phyloP scores from a whole-genome alignment of 129 eudicot genomes.

The Apium graveolens region DNA sequence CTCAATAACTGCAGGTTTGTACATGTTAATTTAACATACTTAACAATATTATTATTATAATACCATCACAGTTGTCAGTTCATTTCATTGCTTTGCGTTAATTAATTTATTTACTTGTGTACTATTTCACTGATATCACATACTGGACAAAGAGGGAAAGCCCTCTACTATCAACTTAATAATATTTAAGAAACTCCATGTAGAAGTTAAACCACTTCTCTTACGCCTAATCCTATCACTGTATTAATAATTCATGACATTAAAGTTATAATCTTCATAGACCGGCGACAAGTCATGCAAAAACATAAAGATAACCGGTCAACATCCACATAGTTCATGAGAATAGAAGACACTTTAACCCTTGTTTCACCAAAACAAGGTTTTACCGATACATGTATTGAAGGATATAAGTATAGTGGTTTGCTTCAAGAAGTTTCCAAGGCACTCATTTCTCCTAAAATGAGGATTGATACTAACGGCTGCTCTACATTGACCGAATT shows the following conservation, averaged over 20 bases:
- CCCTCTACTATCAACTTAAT: background rate
- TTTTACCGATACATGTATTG: background rate
- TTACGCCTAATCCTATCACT: background rate
- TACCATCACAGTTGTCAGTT: background rate
- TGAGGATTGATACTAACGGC: background rate
- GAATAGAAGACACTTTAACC: background rate
- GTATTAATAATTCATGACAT: background rate
- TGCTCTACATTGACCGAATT: background rate
- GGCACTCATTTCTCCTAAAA: background rate
- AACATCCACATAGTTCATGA: too few relatives aligned
- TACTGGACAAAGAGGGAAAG: background rate
- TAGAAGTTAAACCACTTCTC: background rate
- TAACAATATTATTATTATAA: background rate
- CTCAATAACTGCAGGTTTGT: background rate
- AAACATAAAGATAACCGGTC: background rate
- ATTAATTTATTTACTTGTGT: background rate
- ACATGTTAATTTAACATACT: background rate
- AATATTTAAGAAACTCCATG: background rate
- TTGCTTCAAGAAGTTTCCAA: background rate
- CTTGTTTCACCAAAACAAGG: background rate
- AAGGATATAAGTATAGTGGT: background rate
- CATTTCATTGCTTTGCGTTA: background rate
- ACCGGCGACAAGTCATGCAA: background rate
- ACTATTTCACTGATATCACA: background rate
- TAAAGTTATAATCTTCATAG: background rate